Conservation (phyloP, 1,284 basidiomycete species). For the Leccinum pallidistipes region DNA sequence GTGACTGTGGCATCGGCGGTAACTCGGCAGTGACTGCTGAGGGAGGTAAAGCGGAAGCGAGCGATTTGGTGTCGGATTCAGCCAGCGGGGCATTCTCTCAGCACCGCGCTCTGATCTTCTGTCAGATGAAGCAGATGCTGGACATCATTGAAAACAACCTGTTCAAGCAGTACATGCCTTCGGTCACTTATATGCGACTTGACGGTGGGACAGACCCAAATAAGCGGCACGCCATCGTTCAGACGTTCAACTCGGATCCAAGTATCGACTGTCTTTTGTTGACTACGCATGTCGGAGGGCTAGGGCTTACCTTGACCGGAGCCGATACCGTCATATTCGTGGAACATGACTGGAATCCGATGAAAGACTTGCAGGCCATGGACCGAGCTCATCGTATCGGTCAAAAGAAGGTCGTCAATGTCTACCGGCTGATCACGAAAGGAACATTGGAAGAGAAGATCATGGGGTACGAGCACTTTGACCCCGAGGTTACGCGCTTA, state of each 20-base stretch:
- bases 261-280: slow-evolving; percentile 96
- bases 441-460: slow-evolving; percentile 99
- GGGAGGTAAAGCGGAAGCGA: slow-evolving; percentile 60
- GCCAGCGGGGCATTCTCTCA: slow-evolving; percentile 74
- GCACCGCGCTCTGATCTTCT: slow-evolving; percentile 98
- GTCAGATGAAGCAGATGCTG: slow-evolving; percentile 99
- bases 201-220: slow-evolving; percentile 89
- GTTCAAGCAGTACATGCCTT: slow-evolving; percentile 91
- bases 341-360: slow-evolving; percentile 99
- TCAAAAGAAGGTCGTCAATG: slow-evolving; percentile 99
- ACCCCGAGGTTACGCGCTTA: slow-evolving; percentile 6
- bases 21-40: slow-evolving; percentile 47
- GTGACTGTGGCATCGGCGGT: slow-evolving; percentile 92
- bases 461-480: slow-evolving; percentile 78
- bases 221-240: slow-evolving; percentile 93
- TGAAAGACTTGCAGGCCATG: slow-evolving; percentile 99
- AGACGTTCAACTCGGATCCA: slow-evolving; percentile 97
- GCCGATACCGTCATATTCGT: slow-evolving; percentile 99
- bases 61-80: slow-evolving; percentile 54
- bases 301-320: slow-evolving; percentile 95
- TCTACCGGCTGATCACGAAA: slow-evolving; percentile 96
- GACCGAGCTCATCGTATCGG: slow-evolving; percentile 97
- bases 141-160: slow-evolving; percentile 96
- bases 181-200: slow-evolving; percentile 96
- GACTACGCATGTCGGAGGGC: slow-evolving; percentile 95